Conservation (phyloP, 768 basidiomycete species). For the Calocera cornea region DNA sequence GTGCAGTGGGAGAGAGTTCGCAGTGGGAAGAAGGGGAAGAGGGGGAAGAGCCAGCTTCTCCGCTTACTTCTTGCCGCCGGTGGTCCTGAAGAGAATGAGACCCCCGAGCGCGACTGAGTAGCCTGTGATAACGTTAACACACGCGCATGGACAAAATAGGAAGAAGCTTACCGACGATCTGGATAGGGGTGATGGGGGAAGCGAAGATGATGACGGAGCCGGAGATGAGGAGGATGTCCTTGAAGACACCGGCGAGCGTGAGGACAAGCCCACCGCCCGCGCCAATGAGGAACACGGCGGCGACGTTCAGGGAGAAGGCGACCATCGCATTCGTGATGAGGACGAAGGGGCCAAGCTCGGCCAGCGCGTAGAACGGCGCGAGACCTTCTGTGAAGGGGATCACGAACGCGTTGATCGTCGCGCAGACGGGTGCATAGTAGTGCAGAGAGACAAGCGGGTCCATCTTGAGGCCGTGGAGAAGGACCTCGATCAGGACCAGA, state of each 20-base stretch:
- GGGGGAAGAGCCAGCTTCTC: neutral
- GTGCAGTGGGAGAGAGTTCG: neutral
- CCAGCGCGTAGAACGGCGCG: conserved; percentile 65
- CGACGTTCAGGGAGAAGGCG: conserved; percentile 81
- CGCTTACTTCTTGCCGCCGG: conserved; percentile 14
- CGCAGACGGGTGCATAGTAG: conserved; percentile 94
- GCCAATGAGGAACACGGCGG: conserved; percentile 87
- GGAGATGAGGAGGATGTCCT: conserved; percentile 88
- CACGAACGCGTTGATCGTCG: conserved; percentile 69
- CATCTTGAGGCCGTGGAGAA: conserved; percentile 93
- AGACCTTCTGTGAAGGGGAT: conserved; percentile 88
- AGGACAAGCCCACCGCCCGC: conserved; percentile 77
- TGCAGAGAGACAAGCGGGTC: conserved; percentile 90
- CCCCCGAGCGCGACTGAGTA: conserved; percentile 81
- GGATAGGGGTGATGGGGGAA: conserved; percentile 62
- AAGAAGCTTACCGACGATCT: conserved; percentile 52
- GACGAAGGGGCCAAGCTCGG: conserved; percentile 48
- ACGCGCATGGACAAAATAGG: neutral
- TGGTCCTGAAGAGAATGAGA: conserved; percentile 72
- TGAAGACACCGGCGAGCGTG: conserved; percentile 88
- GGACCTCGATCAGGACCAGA: conserved; percentile 89
- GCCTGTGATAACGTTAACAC: conserved; percentile 31
- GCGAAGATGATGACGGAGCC: conserved; percentile 83
- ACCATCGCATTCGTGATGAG: conserved; percentile 72
- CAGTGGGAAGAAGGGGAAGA: neutral